A percentile compares a stretch with the other conserved stretches of the same genome.
These are phyloP conservation scores for Lipomyces orientalis DNA, from an alignment of 805 yeast genomes.

Conservation along the genomic window DNA sequence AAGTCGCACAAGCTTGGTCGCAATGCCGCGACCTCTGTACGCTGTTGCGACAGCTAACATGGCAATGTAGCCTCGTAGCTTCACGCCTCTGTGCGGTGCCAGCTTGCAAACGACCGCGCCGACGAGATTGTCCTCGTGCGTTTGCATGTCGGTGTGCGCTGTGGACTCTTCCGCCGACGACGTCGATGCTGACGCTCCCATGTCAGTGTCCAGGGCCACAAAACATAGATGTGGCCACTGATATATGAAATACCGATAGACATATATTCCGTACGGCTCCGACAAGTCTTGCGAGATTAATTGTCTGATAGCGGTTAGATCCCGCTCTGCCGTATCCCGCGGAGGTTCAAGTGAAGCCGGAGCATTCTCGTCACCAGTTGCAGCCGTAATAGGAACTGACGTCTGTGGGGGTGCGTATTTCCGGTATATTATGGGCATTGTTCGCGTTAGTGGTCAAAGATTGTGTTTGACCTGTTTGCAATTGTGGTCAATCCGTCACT, in stretches of 20 bases:
- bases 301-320: slow-evolving; percentile 45
- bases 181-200: slow-evolving; percentile 38
- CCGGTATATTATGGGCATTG: slow-evolving; percentile 22
- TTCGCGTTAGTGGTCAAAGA: background rate
- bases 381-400: background rate
- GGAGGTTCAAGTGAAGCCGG: slow-evolving; percentile 4
- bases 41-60: slow-evolving; percentile 85
- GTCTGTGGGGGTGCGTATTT: slow-evolving; percentile 18
- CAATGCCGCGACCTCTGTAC: slow-evolving; percentile 81
- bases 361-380: background rate
- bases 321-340: slow-evolving; percentile 40
- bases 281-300: slow-evolving; percentile 77
- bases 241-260: slow-evolving; percentile 85
- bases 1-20: slow-evolving; percentile 67
- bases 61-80: slow-evolving; percentile 90
- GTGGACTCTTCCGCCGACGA: slow-evolving; percentile 36
- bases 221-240: slow-evolving; percentile 89
- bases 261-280: slow-evolving; percentile 94
- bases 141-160: slow-evolving; percentile 46
- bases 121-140: slow-evolving; percentile 36
- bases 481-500: too few species aligned
- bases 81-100: slow-evolving; percentile 72
- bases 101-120: slow-evolving; percentile 87
- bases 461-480: background rate
- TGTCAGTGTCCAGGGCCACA: slow-evolving; percentile 48